phyloP scores from a whole-genome alignment of 83 land plant species.

The Picea engelmannii region DNA sequence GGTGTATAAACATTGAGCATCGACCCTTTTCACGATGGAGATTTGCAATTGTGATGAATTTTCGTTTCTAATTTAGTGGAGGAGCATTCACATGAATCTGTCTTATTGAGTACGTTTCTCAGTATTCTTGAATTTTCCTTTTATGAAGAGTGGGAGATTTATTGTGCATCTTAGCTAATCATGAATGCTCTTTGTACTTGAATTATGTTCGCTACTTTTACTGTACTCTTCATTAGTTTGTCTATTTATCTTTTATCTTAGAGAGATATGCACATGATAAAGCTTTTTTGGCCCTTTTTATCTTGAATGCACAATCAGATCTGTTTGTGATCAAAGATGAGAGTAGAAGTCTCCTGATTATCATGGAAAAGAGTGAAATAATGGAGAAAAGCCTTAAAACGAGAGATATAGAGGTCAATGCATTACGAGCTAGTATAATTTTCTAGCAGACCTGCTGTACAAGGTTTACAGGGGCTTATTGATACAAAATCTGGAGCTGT shows the following conservation, averaged over 20 bases:
- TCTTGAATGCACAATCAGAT: background rate
- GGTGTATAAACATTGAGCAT: too few relatives aligned
- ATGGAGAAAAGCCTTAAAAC: too few relatives aligned
- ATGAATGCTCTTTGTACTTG: background rate
- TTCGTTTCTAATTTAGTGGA: background rate
- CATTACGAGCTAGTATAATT: too few relatives aligned
- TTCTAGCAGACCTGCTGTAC: too few relatives aligned
- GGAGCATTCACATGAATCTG: background rate
- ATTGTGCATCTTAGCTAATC: background rate
- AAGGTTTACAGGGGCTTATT: too few relatives aligned
- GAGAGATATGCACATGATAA: background rate
- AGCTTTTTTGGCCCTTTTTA: background rate
- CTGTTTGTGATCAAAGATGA: background rate
- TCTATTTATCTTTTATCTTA: background rate
- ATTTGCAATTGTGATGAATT: background rate
- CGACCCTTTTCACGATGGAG: too few relatives aligned
- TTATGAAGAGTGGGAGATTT: background rate
- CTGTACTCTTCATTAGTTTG: background rate
- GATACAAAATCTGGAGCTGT: too few relatives aligned
- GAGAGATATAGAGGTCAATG: too few relatives aligned
- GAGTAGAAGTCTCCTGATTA: background rate
- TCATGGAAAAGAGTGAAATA: background rate
- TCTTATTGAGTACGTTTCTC: background rate
- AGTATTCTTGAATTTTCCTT: background rate
- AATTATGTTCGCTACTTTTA: background rate